These are phyloP conservation scores for Talaromyces nanjingensis DNA, from an alignment of 495 filamentous ascomycete species.

Conservation along the genomic window DNA sequence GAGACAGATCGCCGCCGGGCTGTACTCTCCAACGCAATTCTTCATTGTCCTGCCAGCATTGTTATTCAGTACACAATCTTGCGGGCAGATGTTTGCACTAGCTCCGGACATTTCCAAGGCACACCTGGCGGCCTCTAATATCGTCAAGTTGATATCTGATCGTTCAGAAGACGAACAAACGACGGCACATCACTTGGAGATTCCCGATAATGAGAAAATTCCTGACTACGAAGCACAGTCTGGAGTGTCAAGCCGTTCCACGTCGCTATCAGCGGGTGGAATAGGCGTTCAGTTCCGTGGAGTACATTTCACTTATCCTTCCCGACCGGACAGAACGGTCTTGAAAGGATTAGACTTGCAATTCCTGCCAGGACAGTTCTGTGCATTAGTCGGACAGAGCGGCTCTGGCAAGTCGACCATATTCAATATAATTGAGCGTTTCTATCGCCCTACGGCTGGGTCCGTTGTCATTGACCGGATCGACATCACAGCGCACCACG, in stretches of 20 bases:
- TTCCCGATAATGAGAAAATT: neutral
- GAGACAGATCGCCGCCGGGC: slow-evolving; percentile 45
- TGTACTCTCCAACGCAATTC: slow-evolving; percentile 54
- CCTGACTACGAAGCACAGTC: neutral
- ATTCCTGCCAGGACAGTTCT: slow-evolving; percentile 51
- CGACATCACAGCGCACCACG: slow-evolving; percentile 28
- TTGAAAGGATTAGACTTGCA: slow-evolving; percentile 46
- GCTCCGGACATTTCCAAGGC: slow-evolving; percentile 57
- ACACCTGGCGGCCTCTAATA: slow-evolving; percentile 25
- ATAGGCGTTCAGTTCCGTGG: slow-evolving; percentile 12
- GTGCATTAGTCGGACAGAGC: slow-evolving; percentile 53
- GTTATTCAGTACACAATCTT: slow-evolving; percentile 53
- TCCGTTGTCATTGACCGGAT: slow-evolving; percentile 33
- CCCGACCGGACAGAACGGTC: slow-evolving; percentile 46
- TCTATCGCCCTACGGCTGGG: slow-evolving; percentile 44
- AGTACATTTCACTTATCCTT: slow-evolving; percentile 55
- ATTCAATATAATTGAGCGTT: slow-evolving; percentile 51
- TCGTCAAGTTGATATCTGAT: slow-evolving; percentile 27
- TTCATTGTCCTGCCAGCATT: slow-evolving; percentile 58
- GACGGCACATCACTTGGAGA: neutral
- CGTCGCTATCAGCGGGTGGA: neutral
- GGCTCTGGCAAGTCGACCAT: slow-evolving; percentile 59
- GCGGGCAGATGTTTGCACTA: slow-evolving; percentile 59
- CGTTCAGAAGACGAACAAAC: slow-evolving; percentile 23
- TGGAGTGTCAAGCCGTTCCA: neutral